Evolutionary conservation across 371 early-diverging fungal species (phyloP), one percentile per base, ranked within the genome.

Genomic region (Mycotypha africana): DNA sequence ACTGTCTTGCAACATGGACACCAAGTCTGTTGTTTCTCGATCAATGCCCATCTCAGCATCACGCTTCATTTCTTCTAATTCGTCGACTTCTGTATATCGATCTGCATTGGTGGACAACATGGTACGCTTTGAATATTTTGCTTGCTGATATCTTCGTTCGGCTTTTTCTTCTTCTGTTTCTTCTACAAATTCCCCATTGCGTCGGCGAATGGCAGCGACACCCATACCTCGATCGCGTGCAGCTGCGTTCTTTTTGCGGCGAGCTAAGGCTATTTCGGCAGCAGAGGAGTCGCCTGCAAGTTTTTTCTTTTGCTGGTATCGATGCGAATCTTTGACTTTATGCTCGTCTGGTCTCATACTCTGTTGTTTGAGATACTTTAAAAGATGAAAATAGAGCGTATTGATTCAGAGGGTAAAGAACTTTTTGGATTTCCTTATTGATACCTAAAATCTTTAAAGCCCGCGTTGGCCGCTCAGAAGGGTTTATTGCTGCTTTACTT

Each of bases 341-440:
- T 74, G 66, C 25, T 65, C 60, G 50, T 74, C 74, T 3, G 74
- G 74, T 47, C 74, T 58, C 74, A 74, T 74, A n/a, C n/a, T n/a
- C n/a, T n/a, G n/a, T n/a, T n/a, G n/a, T n/a, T 22, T 38, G 34
- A n/a, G 28, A 10, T 28, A 47, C 19, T 2, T 25, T 9, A 15
- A 35, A 32, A 12, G 24, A 45, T 21, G 43, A 40, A 28, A 39
- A 47, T n/a, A n/a, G n/a, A n/a, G n/a, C n/a, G n/a, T n/a, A n/a
- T n/a, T n/a, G n/a, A n/a, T n/a, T n/a, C n/a, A n/a, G n/a, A n/a
- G n/a, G n/a, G n/a, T n/a, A n/a, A n/a, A n/a, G n/a, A n/a, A n/a
- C n/a, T n/a, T n/a, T n/a, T n/a, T n/a, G n/a, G n/a, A n/a, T n/a
- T n/a, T n/a, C n/a, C n/a, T n/a, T n/a, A n/a, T n/a, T n/a, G n/a